These are phyloP conservation scores for Leccinum uliginosum DNA, from an alignment of 768 basidiomycete genomes.

Conservation along the genomic window DNA sequence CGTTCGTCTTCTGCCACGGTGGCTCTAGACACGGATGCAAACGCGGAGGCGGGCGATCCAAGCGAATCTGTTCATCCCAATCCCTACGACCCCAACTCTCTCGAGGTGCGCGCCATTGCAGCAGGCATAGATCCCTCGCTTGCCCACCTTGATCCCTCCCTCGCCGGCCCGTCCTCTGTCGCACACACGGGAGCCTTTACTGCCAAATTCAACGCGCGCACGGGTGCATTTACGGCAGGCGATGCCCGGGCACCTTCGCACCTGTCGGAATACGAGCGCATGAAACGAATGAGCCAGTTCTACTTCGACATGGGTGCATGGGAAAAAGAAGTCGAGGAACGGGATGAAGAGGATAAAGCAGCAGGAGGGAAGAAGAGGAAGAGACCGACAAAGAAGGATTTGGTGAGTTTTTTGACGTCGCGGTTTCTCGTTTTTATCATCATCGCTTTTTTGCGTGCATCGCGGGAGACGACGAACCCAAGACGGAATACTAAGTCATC, in stretches of 20 bases:
- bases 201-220: conserved; percentile 80
- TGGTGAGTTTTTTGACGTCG: conserved; percentile 47
- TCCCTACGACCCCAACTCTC: conserved; percentile 37
- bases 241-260: conserved; percentile 72
- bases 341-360: conserved; percentile 42
- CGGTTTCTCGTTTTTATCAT: conserved; percentile 12
- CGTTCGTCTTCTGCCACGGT: conserved; percentile 18
- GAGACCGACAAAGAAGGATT: conserved; percentile 74
- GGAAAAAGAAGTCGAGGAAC: conserved; percentile 63
- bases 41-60: conserved; percentile 23
- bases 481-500: conserved; percentile 16
- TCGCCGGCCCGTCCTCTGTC: conserved; percentile 35
- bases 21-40: conserved; percentile 16
- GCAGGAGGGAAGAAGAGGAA: conserved; percentile 71
- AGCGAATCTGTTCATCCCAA: conserved; percentile 7
- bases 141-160: conserved; percentile 74
- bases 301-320: conserved; percentile 83
- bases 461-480: conserved; percentile 18
- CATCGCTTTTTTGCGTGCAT: conserved; percentile 15
- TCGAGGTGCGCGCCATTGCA: conserved; percentile 68
- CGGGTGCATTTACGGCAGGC: conserved; percentile 64
- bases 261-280: conserved; percentile 76
- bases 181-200: conserved; percentile 43
- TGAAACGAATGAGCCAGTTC: conserved; percentile 77
- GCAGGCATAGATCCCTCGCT: conserved; percentile 83